Evolutionary conservation across 2,329 filamentous ascomycete genomes (phyloP).

Genomic region (Aspergillus thermomutatus): DNA sequence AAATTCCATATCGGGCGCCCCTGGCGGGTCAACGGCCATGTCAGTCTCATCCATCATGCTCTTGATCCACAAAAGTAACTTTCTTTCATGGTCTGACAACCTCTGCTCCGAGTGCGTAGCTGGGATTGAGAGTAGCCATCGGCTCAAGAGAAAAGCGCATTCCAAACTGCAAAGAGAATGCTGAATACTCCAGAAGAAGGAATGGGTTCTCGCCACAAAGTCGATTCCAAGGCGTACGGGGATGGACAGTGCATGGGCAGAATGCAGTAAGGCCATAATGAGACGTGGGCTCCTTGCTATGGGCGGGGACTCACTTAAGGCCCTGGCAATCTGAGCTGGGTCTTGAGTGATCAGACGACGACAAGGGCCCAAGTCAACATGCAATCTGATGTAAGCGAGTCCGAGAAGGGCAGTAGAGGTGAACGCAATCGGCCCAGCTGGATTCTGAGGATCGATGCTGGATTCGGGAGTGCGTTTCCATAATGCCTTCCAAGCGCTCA

Average conservation of each 20-base stretch:
- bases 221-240: slow-evolving; percentile 52
- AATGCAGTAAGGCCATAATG: slow-evolving; percentile 51
- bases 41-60: slow-evolving; percentile 50
- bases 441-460: slow-evolving; percentile 52
- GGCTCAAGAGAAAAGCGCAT: slow-evolving; percentile 49
- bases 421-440: slow-evolving; percentile 53
- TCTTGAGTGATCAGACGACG: slow-evolving; percentile 48
- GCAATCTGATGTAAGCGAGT: slow-evolving; percentile 46
- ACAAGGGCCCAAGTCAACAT: slow-evolving; percentile 47
- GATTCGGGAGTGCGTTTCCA: slow-evolving; percentile 55
- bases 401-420: slow-evolving; percentile 49
- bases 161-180: slow-evolving; percentile 54
- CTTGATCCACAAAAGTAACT: slow-evolving; percentile 47
- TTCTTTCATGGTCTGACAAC: slow-evolving; percentile 46
- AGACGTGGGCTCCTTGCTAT: slow-evolving; percentile 45
- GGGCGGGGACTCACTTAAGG: slow-evolving; percentile 42
- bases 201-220: slow-evolving; percentile 52
- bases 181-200: slow-evolving; percentile 55
- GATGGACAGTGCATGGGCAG: slow-evolving; percentile 54
- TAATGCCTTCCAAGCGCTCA: slow-evolving; percentile 50
- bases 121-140: slow-evolving; percentile 46
- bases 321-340: slow-evolving; percentile 44
- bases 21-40: slow-evolving; percentile 40
- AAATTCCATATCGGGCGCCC: slow-evolving; percentile 40
- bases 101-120: slow-evolving; percentile 41